Percentiles rank a stretch among this genome's conserved stretches.
phyloP scores from a whole-genome alignment of 768 basidiomycete species.

The Lactifluus rugatus region DNA sequence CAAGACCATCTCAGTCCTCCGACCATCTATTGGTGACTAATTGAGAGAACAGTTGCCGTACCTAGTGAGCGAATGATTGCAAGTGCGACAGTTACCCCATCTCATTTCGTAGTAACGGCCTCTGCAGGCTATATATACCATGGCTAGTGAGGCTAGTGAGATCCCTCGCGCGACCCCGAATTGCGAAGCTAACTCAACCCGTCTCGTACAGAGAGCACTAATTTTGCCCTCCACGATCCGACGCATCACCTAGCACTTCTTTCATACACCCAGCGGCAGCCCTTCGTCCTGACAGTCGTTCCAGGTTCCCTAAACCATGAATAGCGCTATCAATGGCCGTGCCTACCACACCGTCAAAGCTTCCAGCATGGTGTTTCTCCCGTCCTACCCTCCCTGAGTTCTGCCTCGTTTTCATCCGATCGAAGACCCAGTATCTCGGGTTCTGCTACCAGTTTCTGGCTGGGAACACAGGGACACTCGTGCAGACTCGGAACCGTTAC shows the following conservation, averaged over 20 bases:
- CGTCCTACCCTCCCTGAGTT: constrained; percentile 6
- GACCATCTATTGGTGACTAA: too few relatives aligned
- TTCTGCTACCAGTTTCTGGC: constrained; percentile 15
- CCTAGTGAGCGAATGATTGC: too few relatives aligned
- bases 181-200: too few relatives aligned
- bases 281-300: constrained; percentile 3
- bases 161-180: too few relatives aligned
- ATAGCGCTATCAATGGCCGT: constrained; percentile 1
- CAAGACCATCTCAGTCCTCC: too few relatives aligned
- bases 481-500: constrained; percentile 3
- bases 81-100: too few relatives aligned
- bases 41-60: too few relatives aligned
- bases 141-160: too few relatives aligned
- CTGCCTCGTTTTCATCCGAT: constrained; percentile 7
- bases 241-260: constrained; percentile 13
- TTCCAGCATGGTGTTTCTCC: constrained; percentile 6
- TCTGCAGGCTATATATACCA: too few relatives aligned
- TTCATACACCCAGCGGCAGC: constrained; percentile 3
- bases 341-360: neutral
- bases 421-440: constrained; percentile 13
- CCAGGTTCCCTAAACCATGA: constrained; percentile 6
- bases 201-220: neutral
- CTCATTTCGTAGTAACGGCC: too few relatives aligned
- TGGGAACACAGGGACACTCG: constrained; percentile 12
- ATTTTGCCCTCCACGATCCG: neutral